Evolutionary conservation across 257 asterid species (phyloP), one percentile per base, ranked within the genome.

Genomic region (Solanum corneliomulleri): DNA sequence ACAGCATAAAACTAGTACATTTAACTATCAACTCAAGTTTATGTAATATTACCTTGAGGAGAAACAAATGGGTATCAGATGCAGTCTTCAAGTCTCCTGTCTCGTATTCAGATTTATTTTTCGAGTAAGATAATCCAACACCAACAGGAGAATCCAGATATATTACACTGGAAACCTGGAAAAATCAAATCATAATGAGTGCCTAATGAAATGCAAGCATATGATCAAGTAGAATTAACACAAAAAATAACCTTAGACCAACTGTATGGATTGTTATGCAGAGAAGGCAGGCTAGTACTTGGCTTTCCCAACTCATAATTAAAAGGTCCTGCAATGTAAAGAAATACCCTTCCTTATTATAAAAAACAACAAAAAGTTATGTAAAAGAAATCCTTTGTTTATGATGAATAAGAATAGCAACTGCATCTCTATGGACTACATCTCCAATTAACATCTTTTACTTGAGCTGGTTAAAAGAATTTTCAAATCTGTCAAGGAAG

Each of bases 131-230:
- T 0, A 90, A 89, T 86, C 99, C 99, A 90, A 95, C 98, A 77
- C 99, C 99, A 85, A 98, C 92, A 9, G 99, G 99, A 87, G 99
- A 95, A 83, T 97, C 99, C 89, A 97, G 87, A 92, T 97, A 97
- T 87, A 97, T 37, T 60, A 95, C 71, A 88, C 85, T 97, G 13
- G 98, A 94, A 58, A 94, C 98, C 99, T 97, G 92, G 83, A 87
- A 84, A 2, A 49, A 16, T 39, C 84, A 86, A 87, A 33, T 58
- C 70, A 45, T 49, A 10, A 80, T 78, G 70, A 41, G 47, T 64
- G 15, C 18, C 41, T 60, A 42, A 7, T 70, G 72, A 87, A 39
- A 29, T 23, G 81, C 42, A 45, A 23, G 31, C 33, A 70, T 39
- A 68, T 62, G 81, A n/a, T 41, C 27, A 80, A 58, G 52, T 71